These are phyloP conservation scores for Davidsoniella neocaledoniae DNA, from an alignment of 2,329 filamentous ascomycete genomes.

Conservation along the genomic window DNA sequence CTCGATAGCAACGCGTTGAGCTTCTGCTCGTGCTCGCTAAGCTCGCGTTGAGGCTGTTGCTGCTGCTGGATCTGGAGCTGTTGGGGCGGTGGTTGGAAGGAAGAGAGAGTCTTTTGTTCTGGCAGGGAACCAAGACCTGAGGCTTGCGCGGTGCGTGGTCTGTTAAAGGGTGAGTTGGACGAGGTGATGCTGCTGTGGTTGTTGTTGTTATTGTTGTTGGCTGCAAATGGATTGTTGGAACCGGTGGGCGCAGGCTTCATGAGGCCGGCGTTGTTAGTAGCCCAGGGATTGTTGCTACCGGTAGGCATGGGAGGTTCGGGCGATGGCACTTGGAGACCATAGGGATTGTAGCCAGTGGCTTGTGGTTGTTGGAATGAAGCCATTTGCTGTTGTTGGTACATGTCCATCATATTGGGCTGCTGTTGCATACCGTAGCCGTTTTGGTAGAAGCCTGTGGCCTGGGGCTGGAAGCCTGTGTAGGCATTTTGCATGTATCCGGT, in stretches of 20 bases:
- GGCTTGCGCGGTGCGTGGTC: slow-evolving; percentile 33
- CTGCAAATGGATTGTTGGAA: slow-evolving; percentile 94
- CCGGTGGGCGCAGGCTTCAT: slow-evolving; percentile 76
- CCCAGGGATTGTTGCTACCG: slow-evolving; percentile 92
- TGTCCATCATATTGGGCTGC: slow-evolving; percentile 48
- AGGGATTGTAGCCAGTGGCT: slow-evolving; percentile 33
- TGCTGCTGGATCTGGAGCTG: slow-evolving; percentile 19
- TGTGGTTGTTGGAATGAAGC: slow-evolving; percentile 27
- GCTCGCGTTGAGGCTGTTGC: slow-evolving; percentile 37
- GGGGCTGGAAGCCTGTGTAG: slow-evolving; percentile 35
- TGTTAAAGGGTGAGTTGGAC: slow-evolving; percentile 42
- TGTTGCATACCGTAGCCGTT: slow-evolving; percentile 52
- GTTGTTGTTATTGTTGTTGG: neutral
- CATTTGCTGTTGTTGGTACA: slow-evolving; percentile 39
- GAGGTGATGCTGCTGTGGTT: slow-evolving; percentile 17
- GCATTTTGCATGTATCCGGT: slow-evolving; percentile 51
- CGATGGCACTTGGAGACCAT: slow-evolving; percentile 26
- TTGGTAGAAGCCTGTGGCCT: slow-evolving; percentile 40
- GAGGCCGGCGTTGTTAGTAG: slow-evolving; percentile 40
- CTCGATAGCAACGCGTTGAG: slow-evolving; percentile 74
- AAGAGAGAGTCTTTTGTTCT: slow-evolving; percentile 63
- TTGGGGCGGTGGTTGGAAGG: slow-evolving; percentile 34
- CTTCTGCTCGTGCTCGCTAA: slow-evolving; percentile 50
- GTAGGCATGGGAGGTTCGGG: slow-evolving; percentile 50
- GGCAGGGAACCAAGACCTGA: slow-evolving; percentile 60